Evolutionary conservation across 495 filamentous ascomycete species (phyloP).

Genomic region (Aspergillus leporis): DNA sequence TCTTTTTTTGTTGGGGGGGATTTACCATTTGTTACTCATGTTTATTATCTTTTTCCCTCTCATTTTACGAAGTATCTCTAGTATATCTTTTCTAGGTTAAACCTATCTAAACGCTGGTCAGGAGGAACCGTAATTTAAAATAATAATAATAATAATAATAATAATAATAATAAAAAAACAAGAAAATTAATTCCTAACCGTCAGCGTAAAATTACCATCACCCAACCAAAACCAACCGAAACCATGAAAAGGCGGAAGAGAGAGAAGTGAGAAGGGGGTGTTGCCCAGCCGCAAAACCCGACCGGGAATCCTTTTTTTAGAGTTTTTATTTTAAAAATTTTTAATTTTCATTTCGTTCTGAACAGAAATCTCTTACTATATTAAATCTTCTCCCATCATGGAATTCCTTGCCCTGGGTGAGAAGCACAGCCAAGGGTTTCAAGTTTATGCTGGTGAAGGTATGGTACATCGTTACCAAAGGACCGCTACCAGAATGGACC

Average conservation of each 20-base stretch:
- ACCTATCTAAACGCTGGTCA: conserved; percentile 1
- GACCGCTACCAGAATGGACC: neutral
- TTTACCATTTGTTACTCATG: neutral
- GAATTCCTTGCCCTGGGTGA: neutral
- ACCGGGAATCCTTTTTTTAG: neutral
- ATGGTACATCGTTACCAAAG: neutral
- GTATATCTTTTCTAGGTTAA: too few species aligned
- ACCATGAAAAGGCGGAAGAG: neutral
- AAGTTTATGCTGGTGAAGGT: neutral
- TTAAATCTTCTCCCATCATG: neutral
- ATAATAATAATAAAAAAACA: neutral
- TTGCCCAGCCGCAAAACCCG: conserved; percentile 2
- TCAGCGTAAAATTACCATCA: neutral
- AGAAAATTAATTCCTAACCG: neutral
- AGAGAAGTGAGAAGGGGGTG: neutral
- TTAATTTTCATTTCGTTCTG: too few species aligned
- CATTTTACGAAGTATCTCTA: neutral
- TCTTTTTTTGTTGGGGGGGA: conserved; percentile 1
- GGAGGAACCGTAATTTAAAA: conserved; percentile 4
- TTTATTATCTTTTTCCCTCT: neutral
- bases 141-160: neutral
- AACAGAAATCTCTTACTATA: neutral
- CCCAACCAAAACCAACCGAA: neutral
- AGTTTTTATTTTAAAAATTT: conserved; percentile 1
- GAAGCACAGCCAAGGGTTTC: neutral